phyloP scores from a whole-genome alignment of 768 basidiomycete genomes.

The Lactarius sp. region DNA sequence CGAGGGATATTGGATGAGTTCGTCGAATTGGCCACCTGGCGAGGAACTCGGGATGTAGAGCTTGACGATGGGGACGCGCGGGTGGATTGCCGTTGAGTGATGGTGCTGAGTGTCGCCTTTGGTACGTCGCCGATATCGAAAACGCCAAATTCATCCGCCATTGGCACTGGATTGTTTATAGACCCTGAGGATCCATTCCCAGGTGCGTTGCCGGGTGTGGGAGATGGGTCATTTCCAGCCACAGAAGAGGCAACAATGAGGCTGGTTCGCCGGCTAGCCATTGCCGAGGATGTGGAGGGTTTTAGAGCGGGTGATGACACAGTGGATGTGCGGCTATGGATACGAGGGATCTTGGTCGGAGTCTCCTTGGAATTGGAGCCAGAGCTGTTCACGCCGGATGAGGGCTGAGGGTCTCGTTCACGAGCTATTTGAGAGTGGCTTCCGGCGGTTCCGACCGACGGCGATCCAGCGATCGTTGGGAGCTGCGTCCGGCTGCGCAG shows the following conservation, averaged over 20 bases:
- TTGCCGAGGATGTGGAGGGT: slow-evolving; percentile 39
- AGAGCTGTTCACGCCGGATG: slow-evolving; percentile 48
- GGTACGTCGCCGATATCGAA: slow-evolving; percentile 56
- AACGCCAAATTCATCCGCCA: slow-evolving; percentile 75
- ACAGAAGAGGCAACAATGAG: slow-evolving; percentile 45
- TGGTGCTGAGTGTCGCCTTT: slow-evolving; percentile 41
- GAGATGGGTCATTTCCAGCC: slow-evolving; percentile 62
- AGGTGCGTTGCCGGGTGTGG: slow-evolving; percentile 42
- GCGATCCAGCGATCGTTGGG: slow-evolving; percentile 91
- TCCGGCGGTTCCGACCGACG: slow-evolving; percentile 69
- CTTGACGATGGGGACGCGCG: slow-evolving; percentile 57
- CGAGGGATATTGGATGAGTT: slow-evolving; percentile 48
- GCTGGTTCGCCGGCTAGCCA: slow-evolving; percentile 62
- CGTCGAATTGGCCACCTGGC: slow-evolving; percentile 51
- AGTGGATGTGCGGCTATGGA: slow-evolving; percentile 78
- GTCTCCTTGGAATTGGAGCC: slow-evolving; percentile 68
- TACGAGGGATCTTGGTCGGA: slow-evolving; percentile 89
- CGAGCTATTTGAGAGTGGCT: slow-evolving; percentile 34
- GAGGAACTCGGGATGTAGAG: slow-evolving; percentile 57
- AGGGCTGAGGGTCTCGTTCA: slow-evolving; percentile 49
- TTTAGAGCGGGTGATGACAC: slow-evolving; percentile 67
- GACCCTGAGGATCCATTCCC: slow-evolving; percentile 22
- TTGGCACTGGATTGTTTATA: slow-evolving; percentile 19
- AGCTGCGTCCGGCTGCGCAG: slow-evolving; percentile 69
- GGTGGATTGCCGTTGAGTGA: slow-evolving; percentile 49